phyloP scores from a whole-genome alignment of 257 asterid species.

The Solanum ahanhuiri region DNA sequence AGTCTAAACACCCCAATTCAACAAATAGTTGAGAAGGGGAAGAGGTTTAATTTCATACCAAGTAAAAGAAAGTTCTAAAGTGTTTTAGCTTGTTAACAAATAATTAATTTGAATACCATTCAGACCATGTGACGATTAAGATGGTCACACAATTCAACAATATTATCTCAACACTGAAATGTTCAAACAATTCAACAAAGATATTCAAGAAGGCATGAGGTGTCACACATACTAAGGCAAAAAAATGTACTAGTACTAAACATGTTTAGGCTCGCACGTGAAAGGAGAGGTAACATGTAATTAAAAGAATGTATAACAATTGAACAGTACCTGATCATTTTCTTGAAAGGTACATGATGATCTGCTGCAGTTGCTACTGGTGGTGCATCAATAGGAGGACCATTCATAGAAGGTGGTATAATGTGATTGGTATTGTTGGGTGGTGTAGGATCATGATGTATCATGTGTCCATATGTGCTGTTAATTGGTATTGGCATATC shows the following conservation, averaged over 20 bases:
- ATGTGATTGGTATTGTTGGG: slow-evolving; percentile 12
- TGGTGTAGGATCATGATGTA: slow-evolving; percentile 31
- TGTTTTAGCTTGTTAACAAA: not conserved
- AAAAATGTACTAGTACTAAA: not conserved
- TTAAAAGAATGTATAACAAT: too few relatives aligned
- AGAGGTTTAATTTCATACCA: not conserved
- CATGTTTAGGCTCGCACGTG: not conserved
- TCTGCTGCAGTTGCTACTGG: slow-evolving; percentile 4
- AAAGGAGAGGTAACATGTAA: too few relatives aligned
- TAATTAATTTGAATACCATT: not conserved
- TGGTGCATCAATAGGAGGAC: slow-evolving; percentile 13
- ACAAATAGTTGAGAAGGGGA: too few relatives aligned
- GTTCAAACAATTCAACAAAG: not conserved
- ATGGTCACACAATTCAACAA: not conserved
- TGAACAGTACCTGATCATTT: slow-evolving; percentile 18
- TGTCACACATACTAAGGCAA: not conserved
- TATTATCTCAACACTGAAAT: not conserved
- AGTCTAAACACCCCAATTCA: not conserved
- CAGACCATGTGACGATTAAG: not conserved
- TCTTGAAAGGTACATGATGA: slow-evolving; percentile 37
- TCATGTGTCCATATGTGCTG: slow-evolving; percentile 44
- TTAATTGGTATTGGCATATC: slow-evolving; percentile 80
- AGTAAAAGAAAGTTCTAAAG: not conserved
- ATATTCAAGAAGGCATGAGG: too few relatives aligned
- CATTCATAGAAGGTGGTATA: slow-evolving; percentile 29